These are phyloP conservation scores for Penicillium polonicum DNA, from an alignment of 2,329 filamentous ascomycete genomes.

Conservation along the genomic window DNA sequence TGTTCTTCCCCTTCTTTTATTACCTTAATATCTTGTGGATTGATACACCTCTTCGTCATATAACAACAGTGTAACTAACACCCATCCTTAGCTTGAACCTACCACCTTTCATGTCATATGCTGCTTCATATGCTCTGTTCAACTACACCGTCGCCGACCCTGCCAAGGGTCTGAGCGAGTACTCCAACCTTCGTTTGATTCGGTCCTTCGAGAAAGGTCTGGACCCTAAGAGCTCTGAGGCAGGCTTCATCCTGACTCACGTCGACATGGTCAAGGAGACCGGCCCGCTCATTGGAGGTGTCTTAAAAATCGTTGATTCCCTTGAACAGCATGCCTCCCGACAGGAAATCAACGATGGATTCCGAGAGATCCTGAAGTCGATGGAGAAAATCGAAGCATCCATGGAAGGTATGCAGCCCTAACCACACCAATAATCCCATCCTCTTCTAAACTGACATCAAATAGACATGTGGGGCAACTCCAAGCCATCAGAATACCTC, in stretches of 20 bases:
- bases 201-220: slow-evolving; percentile 89
- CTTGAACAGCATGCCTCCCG: slow-evolving; percentile 53
- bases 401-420: slow-evolving; percentile 64
- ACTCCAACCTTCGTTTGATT: slow-evolving; percentile 72
- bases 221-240: slow-evolving; percentile 82
- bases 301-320: slow-evolving; percentile 64
- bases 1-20: slow-evolving; percentile 2
- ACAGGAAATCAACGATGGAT: slow-evolving; percentile 61
- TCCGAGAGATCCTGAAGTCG: slow-evolving; percentile 60
- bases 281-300: slow-evolving; percentile 70
- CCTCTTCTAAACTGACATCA: background rate
- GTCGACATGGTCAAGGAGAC: slow-evolving; percentile 94
- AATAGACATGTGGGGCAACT: slow-evolving; percentile 82
- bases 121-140: slow-evolving; percentile 62
- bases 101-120: slow-evolving; percentile 89
- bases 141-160: slow-evolving; percentile 62
- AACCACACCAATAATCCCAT: background rate
- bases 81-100: slow-evolving; percentile 60
- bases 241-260: slow-evolving; percentile 93
- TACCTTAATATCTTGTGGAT: background rate
- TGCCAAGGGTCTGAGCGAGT: slow-evolving; percentile 53
- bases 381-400: slow-evolving; percentile 70
- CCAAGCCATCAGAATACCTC: slow-evolving; percentile 78
- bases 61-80: slow-evolving; percentile 20
- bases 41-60: background rate